Conservation (phyloP, 2,329 filamentous ascomycete genomes). For the Penicillium sp. region DNA sequence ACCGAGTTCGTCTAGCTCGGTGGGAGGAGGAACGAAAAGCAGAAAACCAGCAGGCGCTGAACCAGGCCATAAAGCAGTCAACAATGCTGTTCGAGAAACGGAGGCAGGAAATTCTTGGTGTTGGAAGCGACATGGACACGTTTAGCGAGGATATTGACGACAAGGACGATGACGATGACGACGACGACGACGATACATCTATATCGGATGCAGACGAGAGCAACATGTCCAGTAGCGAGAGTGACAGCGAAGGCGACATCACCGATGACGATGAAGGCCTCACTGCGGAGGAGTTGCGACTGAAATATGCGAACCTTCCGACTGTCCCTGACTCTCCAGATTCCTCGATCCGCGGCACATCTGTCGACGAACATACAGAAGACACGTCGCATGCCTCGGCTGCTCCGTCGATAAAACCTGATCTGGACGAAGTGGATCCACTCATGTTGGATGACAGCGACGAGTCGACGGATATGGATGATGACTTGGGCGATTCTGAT, state of each 20-base stretch:
- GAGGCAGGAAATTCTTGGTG: conserved; percentile 41
- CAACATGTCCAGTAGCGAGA: conserved; percentile 47
- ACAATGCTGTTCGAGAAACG: conserved; percentile 48
- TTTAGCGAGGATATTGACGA: conserved; percentile 49
- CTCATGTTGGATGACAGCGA: conserved; percentile 45
- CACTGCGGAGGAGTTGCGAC: conserved; percentile 44
- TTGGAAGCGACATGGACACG: conserved; percentile 67
- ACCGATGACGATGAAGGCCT: conserved; percentile 43
- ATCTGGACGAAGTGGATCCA: conserved; percentile 43
- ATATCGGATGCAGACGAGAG: conserved; percentile 51
- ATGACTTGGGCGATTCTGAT: conserved; percentile 41
- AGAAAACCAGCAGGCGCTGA: conserved; percentile 51
- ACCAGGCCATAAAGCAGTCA: conserved; percentile 51
- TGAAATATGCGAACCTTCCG: conserved; percentile 45
- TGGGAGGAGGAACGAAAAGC: conserved; percentile 56
- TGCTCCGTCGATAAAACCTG: conserved; percentile 23
- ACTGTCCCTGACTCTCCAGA: conserved; percentile 21
- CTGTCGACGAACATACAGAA: conserved; percentile 18
- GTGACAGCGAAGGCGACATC: conserved; percentile 39
- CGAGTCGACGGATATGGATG: conserved; percentile 46
- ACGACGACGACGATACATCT: conserved; percentile 20
- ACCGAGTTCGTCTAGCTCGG: conserved; percentile 51
- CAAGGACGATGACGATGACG: conserved; percentile 1
- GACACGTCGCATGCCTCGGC: conserved; percentile 22
- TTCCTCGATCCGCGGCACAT: conserved; percentile 18